A percentile compares a stretch with the other conserved stretches of the same genome.
phyloP scores from a whole-genome alignment of 2,329 filamentous ascomycete species.

The Sporothrix dimorphospora region DNA sequence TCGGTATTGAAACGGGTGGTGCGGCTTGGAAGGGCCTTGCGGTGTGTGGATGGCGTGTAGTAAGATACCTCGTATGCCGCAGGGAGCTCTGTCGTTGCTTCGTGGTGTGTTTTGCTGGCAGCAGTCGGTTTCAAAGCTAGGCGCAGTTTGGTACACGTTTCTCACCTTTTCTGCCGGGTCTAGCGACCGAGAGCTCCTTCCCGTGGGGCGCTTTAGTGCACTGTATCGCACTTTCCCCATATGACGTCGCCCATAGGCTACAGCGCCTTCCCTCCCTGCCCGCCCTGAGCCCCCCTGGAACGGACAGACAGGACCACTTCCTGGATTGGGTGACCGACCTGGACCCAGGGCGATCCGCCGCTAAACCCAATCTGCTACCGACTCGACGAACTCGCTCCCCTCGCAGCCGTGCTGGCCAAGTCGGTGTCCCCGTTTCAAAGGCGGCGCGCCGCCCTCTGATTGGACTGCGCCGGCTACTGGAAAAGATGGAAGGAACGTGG shows the following conservation, averaged over 20 bases:
- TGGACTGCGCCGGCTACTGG: background rate
- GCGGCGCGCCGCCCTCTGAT: slow-evolving; percentile 3
- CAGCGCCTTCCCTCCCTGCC: background rate
- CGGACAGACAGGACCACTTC: slow-evolving; percentile 15
- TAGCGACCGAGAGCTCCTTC: slow-evolving; percentile 22
- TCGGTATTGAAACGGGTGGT: slow-evolving; percentile 21
- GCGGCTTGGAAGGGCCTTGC: background rate
- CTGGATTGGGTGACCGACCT: slow-evolving; percentile 33
- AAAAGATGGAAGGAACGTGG: slow-evolving; percentile 9
- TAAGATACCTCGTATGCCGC: background rate
- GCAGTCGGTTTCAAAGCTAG: background rate
- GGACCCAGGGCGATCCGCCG: slow-evolving; percentile 25
- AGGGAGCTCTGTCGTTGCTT: background rate
- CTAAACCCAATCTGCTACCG: slow-evolving; percentile 45
- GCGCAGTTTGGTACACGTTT: slow-evolving; percentile 8
- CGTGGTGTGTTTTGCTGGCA: background rate
- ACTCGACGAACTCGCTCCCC: slow-evolving; percentile 31
- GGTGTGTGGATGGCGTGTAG: background rate
- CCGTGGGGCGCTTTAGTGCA: background rate
- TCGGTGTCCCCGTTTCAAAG: slow-evolving; percentile 13
- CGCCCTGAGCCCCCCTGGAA: background rate
- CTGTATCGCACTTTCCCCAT: background rate
- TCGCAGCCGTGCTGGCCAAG: slow-evolving; percentile 19
- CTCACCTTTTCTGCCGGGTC: slow-evolving; percentile 11
- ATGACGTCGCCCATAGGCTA: slow-evolving; percentile 25